Evolutionary conservation across 163 green algal genomes (phyloP).

Genomic region (Coccomyxa subellipsoidea): DNA sequence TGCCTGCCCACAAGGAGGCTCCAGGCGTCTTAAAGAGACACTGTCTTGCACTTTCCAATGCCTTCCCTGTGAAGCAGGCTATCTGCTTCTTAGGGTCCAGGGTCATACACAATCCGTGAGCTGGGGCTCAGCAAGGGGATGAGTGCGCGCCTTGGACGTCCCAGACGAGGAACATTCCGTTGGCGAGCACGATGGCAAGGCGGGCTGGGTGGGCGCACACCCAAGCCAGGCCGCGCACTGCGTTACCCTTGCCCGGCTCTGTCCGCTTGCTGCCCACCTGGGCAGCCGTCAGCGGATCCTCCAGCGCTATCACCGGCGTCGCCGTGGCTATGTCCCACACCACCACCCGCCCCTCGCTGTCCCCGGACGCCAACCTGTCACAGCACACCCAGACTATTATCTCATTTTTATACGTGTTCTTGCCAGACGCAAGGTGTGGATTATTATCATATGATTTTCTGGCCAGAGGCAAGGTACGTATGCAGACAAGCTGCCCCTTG

Average conservation of each 20-base stretch:
- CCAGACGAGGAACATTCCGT: constrained; percentile 69
- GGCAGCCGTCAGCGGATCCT: constrained; percentile 35
- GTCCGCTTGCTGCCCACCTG: constrained; percentile 10
- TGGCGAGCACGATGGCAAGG: constrained; percentile 65
- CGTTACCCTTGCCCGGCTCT: constrained; percentile 14
- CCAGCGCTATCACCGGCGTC: constrained; percentile 39
- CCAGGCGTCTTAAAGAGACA: no score
- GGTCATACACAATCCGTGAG: neutral
- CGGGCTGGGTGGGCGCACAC: constrained; percentile 43
- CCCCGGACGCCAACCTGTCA: constrained; percentile 68
- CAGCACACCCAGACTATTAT: no score
- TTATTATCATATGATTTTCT: no score
- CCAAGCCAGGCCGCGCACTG: constrained; percentile 61
- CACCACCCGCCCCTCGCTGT: constrained; percentile 62
- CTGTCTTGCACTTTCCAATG: no score
- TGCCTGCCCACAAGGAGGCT: no score
- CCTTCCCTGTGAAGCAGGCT: no score
- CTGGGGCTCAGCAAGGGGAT: neutral
- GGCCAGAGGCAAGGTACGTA: no score
- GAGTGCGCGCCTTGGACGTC: constrained; percentile 30
- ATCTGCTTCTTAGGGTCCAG: neutral
- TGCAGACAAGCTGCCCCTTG: no score
- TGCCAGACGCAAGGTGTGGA: no score
- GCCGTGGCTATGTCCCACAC: constrained; percentile 69
- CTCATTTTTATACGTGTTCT: no score